phyloP scores from a whole-genome alignment of 2,329 filamentous ascomycete species.

The Colletotrichum magnum region DNA sequence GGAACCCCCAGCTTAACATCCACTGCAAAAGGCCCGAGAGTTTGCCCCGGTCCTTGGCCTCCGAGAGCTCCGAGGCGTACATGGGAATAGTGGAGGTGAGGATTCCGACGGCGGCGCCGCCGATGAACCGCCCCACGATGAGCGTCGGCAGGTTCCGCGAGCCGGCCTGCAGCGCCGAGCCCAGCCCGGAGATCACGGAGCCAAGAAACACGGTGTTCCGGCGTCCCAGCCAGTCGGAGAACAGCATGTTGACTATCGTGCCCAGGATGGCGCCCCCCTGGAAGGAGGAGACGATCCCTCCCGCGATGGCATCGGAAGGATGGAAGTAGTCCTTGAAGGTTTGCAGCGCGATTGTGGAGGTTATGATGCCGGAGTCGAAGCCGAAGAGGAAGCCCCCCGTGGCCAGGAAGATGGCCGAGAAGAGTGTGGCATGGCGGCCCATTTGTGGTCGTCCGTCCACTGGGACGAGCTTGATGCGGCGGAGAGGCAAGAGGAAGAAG shows the following conservation, averaged over 20 bases:
- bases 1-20: conserved; percentile 58
- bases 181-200: conserved; percentile 47
- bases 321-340: conserved; percentile 59
- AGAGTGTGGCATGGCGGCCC: conserved; percentile 34
- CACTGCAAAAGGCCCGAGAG: conserved; percentile 59
- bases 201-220: conserved; percentile 49
- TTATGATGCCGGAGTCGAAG: conserved; percentile 64
- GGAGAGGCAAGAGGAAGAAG: not conserved
- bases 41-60: conserved; percentile 53
- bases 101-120: conserved; percentile 63
- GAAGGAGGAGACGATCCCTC: conserved; percentile 47
- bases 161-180: conserved; percentile 50
- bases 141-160: conserved; percentile 55
- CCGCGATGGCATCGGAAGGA: conserved; percentile 47
- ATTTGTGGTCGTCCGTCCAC: conserved; percentile 17
- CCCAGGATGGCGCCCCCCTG: conserved; percentile 48
- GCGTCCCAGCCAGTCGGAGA: conserved; percentile 49
- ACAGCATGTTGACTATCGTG: conserved; percentile 48
- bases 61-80: conserved; percentile 60
- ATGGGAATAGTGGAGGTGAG: conserved; percentile 62
- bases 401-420: conserved; percentile 46
- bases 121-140: conserved; percentile 64
- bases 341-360: conserved; percentile 47
- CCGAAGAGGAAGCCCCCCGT: conserved; percentile 54
- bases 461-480: not conserved